Percentiles rank a stretch among this genome's conserved stretches.
These are phyloP conservation scores for Chlorociboria aeruginascens DNA, from an alignment of 495 filamentous ascomycete genomes.

Conservation along the genomic window DNA sequence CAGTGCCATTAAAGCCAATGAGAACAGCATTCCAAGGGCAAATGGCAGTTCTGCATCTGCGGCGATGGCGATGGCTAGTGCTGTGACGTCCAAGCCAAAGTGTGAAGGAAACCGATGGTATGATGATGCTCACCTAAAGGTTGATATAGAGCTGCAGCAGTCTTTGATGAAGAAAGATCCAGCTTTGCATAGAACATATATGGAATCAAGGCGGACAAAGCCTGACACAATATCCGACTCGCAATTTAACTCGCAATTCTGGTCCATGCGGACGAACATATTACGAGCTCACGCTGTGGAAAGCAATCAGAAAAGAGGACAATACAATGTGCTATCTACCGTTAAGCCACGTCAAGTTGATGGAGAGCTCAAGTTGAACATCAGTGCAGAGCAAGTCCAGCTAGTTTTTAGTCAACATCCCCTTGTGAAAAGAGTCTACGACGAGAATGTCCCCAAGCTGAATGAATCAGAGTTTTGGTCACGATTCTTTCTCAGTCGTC, in stretches of 20 bases:
- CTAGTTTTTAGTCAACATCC: slow-evolving; percentile 90
- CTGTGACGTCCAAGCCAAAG: slow-evolving; percentile 30
- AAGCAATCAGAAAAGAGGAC: slow-evolving; percentile 66
- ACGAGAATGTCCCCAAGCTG: slow-evolving; percentile 81
- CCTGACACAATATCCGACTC: slow-evolving; percentile 65
- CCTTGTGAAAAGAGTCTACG: slow-evolving; percentile 79
- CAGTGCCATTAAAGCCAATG: slow-evolving; percentile 49
- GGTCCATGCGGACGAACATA: slow-evolving; percentile 73
- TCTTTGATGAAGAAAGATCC: slow-evolving; percentile 70
- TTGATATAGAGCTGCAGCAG: slow-evolving; percentile 68
- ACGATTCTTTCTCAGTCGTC: slow-evolving; percentile 76
- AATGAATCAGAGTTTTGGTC: slow-evolving; percentile 78
- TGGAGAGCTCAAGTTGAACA: slow-evolving; percentile 64
- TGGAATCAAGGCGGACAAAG: slow-evolving; percentile 64
- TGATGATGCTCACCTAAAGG: slow-evolving; percentile 62
- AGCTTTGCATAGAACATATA: slow-evolving; percentile 63
- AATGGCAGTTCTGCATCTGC: slow-evolving; percentile 31
- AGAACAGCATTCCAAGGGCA: slow-evolving; percentile 28
- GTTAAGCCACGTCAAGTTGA: slow-evolving; percentile 73
- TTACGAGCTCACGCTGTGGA: slow-evolving; percentile 87
- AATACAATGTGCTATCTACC: slow-evolving; percentile 87
- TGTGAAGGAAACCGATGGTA: slow-evolving; percentile 47
- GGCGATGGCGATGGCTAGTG: slow-evolving; percentile 35
- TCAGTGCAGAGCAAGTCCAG: slow-evolving; percentile 85
- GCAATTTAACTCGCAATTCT: slow-evolving; percentile 83